Conservation (phyloP, 192 early-diverging fungal genomes). For the Backusella tuberculispora region DNA sequence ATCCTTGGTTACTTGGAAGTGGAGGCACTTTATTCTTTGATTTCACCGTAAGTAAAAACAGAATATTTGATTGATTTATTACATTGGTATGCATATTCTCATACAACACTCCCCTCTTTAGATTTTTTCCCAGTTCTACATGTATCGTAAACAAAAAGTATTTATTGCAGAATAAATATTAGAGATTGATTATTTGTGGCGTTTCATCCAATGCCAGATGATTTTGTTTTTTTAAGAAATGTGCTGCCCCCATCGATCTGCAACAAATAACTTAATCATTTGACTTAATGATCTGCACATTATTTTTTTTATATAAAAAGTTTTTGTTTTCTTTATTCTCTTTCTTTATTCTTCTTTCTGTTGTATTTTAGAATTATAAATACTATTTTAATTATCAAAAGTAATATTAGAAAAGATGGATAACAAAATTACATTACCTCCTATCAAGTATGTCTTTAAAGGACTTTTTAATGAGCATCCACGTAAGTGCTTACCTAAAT, state of each 20-base stretch:
- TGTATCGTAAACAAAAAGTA: conserved; percentile 20
- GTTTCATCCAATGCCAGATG: conserved; percentile 12
- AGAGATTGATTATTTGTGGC: neutral
- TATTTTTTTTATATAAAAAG: conserved; percentile 11
- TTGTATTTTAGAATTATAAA: neutral
- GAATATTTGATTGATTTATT: neutral
- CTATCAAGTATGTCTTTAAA: conserved; percentile 19
- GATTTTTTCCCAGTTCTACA: conserved; percentile 43
- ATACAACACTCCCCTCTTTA: neutral
- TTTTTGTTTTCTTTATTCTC: neutral
- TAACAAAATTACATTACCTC: conserved; percentile 18
- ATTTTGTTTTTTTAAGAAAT: neutral
- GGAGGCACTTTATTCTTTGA: conserved; percentile 78
- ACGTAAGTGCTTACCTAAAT: neutral
- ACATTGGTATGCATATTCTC: neutral
- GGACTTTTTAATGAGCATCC: conserved; percentile 1
- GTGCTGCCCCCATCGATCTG: neutral
- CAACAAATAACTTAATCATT: neutral
- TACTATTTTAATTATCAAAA: neutral
- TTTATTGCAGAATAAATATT: neutral
- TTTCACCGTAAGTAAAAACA: conserved; percentile 56
- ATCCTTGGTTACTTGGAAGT: conserved; percentile 77
- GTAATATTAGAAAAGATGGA: neutral
- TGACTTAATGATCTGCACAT: conserved; percentile 4
- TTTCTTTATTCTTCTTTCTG: neutral